phyloP scores from a whole-genome alignment of 2,329 filamentous ascomycete species.

The Ophiostoma angusticollis region DNA sequence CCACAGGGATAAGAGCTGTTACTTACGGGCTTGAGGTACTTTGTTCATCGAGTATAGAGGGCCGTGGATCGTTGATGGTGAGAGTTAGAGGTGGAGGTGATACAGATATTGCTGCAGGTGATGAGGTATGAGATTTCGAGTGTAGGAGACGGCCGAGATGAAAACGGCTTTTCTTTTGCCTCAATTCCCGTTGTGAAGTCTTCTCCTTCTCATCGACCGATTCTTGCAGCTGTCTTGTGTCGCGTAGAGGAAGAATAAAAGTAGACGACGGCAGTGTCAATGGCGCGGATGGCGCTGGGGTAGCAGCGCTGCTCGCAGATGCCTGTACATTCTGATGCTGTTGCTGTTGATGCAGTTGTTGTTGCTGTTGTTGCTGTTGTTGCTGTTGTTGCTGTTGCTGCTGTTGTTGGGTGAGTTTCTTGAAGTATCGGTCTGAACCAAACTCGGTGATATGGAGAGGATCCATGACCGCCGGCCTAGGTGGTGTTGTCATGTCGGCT shows the following conservation, averaged over 20 bases:
- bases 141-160: constrained; percentile 10
- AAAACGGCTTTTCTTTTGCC: constrained; percentile 26
- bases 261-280: constrained; percentile 22
- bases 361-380: constrained; percentile 24
- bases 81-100: neutral
- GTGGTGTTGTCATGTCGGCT: constrained; percentile 12
- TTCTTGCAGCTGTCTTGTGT: constrained; percentile 22
- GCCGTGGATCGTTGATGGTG: neutral
- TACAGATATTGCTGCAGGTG: neutral
- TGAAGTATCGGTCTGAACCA: constrained; percentile 51
- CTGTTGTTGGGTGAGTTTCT: constrained; percentile 44
- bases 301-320: constrained; percentile 9
- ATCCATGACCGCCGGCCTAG: constrained; percentile 36
- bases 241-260: constrained; percentile 38
- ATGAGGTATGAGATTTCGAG: constrained; percentile 7
- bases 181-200: constrained; percentile 20
- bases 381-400: constrained; percentile 27
- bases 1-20: neutral
- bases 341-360: too few species aligned
- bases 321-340: constrained; percentile 18
- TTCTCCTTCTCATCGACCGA: constrained; percentile 17
- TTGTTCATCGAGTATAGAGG: neutral
- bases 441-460: constrained; percentile 53
- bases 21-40: neutral
- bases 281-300: constrained; percentile 17